Conservation (phyloP, 352 stramenopile species). For the Pythium oligandrum region DNA sequence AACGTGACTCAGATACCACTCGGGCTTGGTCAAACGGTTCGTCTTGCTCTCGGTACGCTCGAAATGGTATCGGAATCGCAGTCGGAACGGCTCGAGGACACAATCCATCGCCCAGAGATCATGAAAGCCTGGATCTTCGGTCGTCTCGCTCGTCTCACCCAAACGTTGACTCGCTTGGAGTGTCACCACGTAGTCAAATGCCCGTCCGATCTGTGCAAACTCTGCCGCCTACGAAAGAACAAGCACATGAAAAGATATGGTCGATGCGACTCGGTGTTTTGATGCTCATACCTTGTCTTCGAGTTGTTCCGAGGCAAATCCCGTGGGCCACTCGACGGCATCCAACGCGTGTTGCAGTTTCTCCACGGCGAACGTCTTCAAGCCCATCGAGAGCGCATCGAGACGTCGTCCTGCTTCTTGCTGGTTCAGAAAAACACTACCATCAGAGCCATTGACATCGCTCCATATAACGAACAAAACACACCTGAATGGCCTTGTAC, state of each 20-base stretch:
- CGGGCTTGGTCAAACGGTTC: constrained; percentile 67
- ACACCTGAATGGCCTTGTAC: constrained; percentile 35
- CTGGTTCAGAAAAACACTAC: constrained; percentile 12
- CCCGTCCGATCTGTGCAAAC: constrained; percentile 23
- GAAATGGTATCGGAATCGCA: constrained; percentile 75
- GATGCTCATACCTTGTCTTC: constrained; percentile 16
- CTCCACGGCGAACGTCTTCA: constrained; percentile 46
- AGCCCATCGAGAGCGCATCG: constrained; percentile 33
- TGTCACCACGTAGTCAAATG: constrained; percentile 50
- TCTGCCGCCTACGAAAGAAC: not conserved
- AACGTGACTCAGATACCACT: constrained; percentile 67
- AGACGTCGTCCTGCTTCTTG: constrained; percentile 38
- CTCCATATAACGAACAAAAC: not conserved
- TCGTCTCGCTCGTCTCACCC: constrained; percentile 1
- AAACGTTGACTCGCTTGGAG: constrained; percentile 51
- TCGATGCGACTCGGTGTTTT: too few species aligned
- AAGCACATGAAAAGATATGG: not conserved
- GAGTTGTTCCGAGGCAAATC: constrained; percentile 27
- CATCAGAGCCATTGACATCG: not conserved
- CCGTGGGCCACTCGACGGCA: constrained; percentile 42
- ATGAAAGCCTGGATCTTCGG: not conserved
- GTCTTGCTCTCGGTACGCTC: constrained; percentile 57
- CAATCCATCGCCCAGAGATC: constrained; percentile 67
- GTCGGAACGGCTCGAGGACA: constrained; percentile 45
- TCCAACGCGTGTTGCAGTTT: constrained; percentile 46